Conservation (phyloP, 352 stramenopile genomes). For the Phytopythium delawarense region DNA sequence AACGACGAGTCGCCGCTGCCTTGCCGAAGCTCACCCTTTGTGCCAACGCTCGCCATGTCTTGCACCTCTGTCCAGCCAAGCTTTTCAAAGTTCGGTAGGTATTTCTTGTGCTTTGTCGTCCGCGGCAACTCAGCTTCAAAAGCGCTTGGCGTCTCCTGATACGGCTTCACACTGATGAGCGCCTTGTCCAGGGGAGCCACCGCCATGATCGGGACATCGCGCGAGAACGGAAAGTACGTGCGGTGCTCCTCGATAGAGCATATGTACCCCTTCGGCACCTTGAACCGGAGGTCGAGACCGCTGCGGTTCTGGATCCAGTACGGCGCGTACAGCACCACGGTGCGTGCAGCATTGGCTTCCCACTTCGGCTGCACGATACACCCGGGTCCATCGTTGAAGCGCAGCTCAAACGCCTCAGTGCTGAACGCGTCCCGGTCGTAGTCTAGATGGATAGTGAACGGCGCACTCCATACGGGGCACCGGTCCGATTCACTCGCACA, state of each 20-base stretch:
- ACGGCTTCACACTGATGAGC: slow-evolving; percentile 61
- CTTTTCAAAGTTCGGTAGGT: slow-evolving; percentile 66
- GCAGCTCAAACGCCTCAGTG: slow-evolving; percentile 48
- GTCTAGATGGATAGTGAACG: slow-evolving; percentile 62
- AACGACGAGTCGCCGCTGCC: slow-evolving; percentile 49
- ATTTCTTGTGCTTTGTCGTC: slow-evolving; percentile 57
- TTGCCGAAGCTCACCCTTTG: slow-evolving; percentile 59
- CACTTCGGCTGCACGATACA: slow-evolving; percentile 72
- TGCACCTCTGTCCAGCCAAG: slow-evolving; percentile 63
- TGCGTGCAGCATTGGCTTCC: slow-evolving; percentile 48
- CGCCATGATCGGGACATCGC: slow-evolving; percentile 61
- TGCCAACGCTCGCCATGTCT: slow-evolving; percentile 75
- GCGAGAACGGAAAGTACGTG: slow-evolving; percentile 54
- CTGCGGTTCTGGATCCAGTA: slow-evolving; percentile 88
- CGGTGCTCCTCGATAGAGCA: slow-evolving; percentile 69
- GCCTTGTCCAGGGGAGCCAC: slow-evolving; percentile 60
- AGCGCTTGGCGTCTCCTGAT: slow-evolving; percentile 51
- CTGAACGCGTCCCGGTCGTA: slow-evolving; percentile 44
- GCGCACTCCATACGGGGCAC: slow-evolving; percentile 44
- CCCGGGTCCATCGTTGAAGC: slow-evolving; percentile 56
- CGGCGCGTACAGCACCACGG: slow-evolving; percentile 60
- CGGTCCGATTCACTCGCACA: slow-evolving; percentile 53
- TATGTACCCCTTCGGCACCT: slow-evolving; percentile 47
- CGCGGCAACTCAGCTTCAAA: slow-evolving; percentile 57
- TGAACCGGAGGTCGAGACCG: slow-evolving; percentile 70